Evolutionary conservation across 306 rosid species (phyloP), one percentile per base, ranked within the genome.

Genomic region (Ziziphus jujuba): DNA sequence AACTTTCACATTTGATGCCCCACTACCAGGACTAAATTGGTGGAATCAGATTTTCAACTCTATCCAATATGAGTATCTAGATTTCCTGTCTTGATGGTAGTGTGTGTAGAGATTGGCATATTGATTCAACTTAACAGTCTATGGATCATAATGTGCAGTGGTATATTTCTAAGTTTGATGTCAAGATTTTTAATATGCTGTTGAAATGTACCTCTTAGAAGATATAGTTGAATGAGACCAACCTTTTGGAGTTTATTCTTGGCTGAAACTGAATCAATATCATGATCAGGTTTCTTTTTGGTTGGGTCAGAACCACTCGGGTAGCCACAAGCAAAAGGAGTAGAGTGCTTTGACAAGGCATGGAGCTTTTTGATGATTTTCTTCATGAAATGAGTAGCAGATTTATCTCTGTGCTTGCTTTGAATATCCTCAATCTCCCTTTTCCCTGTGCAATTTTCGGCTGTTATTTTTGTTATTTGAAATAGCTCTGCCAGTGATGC

Each of bases 241-340:
- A 90, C 99, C 96, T 93, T 93, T 23, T 36, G 83, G 74, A 83
- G 80, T 76, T 79, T 90, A 81, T 81, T 90, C 79, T 83, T 82
- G 66, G 60, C 56, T 63, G 81, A 48, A 71, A 20, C 63, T 40
- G 86, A 75, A 67, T 72, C 76, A 69, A 56, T 36, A 38, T 70
- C 73, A 44, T 49, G 56, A 45, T 68, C 62, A 33, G 40, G 56
- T 59, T 49, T 67, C 56, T 70, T 71, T 62, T 40, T 58, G 69
- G 75, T 72, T 61, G 84, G 67, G 74, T 80, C 80, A 67, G 81
- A 70, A 61, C 62, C 76, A 48, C 77, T 23, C 54, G 61, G 60
- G 61, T 74, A 79, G 22, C 70, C 73, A 65, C 24, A 49, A 6
- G 76, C 50, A 20, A 73, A 45, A 62, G 66, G 70, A 45, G 52